phyloP scores from a whole-genome alignment of 1,284 basidiomycete species.

The Apiotrichum gamsii region DNA sequence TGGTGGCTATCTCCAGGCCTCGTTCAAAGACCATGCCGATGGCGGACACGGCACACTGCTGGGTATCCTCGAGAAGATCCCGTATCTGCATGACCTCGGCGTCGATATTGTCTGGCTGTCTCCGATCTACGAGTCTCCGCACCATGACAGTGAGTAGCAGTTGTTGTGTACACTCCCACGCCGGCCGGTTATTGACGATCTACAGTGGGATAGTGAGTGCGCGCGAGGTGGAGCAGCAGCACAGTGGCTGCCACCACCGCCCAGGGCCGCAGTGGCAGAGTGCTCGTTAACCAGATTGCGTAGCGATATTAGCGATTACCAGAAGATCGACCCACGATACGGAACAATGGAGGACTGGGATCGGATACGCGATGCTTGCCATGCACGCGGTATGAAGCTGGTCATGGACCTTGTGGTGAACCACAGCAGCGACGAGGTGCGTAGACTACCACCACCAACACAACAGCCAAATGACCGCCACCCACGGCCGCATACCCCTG shows the following conservation, averaged over 20 bases:
- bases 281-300: no score
- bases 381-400: conserved; percentile 46
- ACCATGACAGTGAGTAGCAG: conserved; percentile 40
- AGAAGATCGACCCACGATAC: conserved; percentile 46
- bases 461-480: no score
- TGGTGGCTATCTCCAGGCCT: conserved; percentile 31
- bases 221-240: no score
- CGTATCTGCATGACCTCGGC: conserved; percentile 50
- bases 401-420: conserved; percentile 51
- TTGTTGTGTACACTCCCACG: background rate
- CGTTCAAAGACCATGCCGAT: conserved; percentile 24
- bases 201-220: conserved; percentile 1
- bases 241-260: no score
- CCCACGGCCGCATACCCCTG: no score
- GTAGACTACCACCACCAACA: no score
- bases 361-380: conserved; percentile 38
- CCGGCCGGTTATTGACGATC: background rate
- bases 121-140: conserved; percentile 36
- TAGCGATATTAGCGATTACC: conserved; percentile 44
- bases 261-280: no score
- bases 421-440: conserved; percentile 42
- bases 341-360: conserved; percentile 49
- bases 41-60: conserved; percentile 48
- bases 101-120: conserved; percentile 49
- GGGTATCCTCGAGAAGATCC: conserved; percentile 48